Evolutionary conservation across 2,329 filamentous ascomycete species (phyloP).

Genomic region (Stemphylium vesicarium): DNA sequence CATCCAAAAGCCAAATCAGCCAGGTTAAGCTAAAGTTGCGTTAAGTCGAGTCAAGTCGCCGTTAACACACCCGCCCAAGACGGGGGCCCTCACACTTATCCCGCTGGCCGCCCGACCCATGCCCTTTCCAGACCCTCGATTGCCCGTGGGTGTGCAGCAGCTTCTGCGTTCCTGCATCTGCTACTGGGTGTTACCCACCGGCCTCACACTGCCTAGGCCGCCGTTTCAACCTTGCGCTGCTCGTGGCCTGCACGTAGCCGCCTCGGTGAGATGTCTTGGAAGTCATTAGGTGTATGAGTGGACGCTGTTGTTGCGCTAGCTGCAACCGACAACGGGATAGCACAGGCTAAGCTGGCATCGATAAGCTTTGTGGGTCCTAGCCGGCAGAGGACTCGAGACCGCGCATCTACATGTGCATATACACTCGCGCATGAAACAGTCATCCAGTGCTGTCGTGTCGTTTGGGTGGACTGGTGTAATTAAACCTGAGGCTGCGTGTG

Average conservation of each 20-base stretch:
- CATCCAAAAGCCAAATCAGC: conserved; percentile 24
- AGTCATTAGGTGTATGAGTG: conserved; percentile 28
- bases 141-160: conserved; percentile 7
- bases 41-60: conserved; percentile 16
- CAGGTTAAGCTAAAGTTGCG: conserved; percentile 21
- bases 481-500: conserved; percentile 8
- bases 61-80: conserved; percentile 13
- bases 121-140: conserved; percentile 1
- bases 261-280: conserved; percentile 35
- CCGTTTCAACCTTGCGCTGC: conserved; percentile 35
- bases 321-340: conserved; percentile 23
- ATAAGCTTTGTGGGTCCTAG: conserved; percentile 27
- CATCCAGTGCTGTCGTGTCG: conserved; percentile 17
- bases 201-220: conserved; percentile 20
- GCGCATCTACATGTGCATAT: conserved; percentile 22
- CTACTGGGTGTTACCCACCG: conserved; percentile 37
- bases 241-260: conserved; percentile 43
- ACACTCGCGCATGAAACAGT: conserved; percentile 20
- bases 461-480: conserved; percentile 7
- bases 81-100: conserved; percentile 38
- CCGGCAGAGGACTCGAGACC: conserved; percentile 20
- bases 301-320: conserved; percentile 17
- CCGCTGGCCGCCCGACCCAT: conserved; percentile 28
- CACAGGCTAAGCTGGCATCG: conserved; percentile 21
- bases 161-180: conserved; percentile 41